Percentiles rank a stretch among this genome's conserved stretches.
Evolutionary conservation across 768 basidiomycete species (phyloP).

Genomic region (Calocybe gangraenosa): DNA sequence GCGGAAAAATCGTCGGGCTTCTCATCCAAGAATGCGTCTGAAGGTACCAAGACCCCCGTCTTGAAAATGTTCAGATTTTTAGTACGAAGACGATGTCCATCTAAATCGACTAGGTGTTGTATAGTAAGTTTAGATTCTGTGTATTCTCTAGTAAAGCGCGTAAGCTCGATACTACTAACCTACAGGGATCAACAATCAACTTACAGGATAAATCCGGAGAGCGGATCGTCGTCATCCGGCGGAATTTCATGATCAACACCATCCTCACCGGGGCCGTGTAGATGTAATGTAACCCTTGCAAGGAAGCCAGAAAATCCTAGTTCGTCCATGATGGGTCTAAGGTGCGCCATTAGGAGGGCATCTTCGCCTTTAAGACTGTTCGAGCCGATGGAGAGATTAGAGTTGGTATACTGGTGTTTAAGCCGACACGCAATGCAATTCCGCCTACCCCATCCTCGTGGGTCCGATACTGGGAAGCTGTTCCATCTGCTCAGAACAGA

Average conservation of each 20-base stretch:
- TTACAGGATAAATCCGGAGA: too few species aligned
- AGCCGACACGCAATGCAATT: conserved; percentile 25
- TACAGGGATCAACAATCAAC: too few species aligned
- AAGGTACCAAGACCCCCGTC: conserved; percentile 28
- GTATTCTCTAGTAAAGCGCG: too few species aligned
- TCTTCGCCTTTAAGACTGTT: conserved; percentile 18
- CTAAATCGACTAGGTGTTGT: conserved; percentile 27
- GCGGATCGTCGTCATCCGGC: conserved; percentile 23
- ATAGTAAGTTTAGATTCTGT: too few species aligned
- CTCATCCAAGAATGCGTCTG: conserved; percentile 28
- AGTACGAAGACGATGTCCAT: conserved; percentile 22
- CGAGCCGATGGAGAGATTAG: conserved; percentile 17
- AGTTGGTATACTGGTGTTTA: conserved; percentile 29
- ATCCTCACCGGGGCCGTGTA: conserved; percentile 6
- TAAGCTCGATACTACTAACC: too few species aligned
- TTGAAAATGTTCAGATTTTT: conserved; percentile 12
- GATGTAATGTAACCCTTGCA: conserved; percentile 6
- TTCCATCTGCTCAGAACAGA: conserved; percentile 25
- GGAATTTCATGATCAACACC: conserved; percentile 7
- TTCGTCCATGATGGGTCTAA: conserved; percentile 8
- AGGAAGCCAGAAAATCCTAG: conserved; percentile 10
- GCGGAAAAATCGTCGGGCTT: conserved; percentile 32
- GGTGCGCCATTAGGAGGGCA: conserved; percentile 14
- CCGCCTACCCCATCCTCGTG: too few species aligned
- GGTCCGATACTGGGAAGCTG: too few species aligned